Conservation (phyloP, 1,284 basidiomycete species). For the Microbotryomycetes sp. region DNA sequence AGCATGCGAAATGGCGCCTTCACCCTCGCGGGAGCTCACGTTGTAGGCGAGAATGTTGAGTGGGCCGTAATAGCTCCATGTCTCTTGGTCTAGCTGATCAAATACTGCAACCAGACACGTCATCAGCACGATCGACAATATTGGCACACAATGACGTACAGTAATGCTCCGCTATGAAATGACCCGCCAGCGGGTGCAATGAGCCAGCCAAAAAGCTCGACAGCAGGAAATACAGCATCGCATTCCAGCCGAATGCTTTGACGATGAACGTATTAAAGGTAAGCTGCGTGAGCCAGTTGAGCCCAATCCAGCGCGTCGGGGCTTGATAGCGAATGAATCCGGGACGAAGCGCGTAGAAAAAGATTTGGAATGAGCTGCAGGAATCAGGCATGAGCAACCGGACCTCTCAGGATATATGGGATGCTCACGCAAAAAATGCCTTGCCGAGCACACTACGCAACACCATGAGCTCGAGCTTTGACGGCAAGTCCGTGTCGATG, state of each 20-base stretch:
- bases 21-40: constrained; percentile 46
- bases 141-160: constrained; percentile 11
- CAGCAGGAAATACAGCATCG: constrained; percentile 74
- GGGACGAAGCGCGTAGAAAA: constrained; percentile 95
- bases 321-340: constrained; percentile 83
- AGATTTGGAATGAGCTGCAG: constrained; percentile 90
- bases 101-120: constrained; percentile 52
- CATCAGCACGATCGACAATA: too few species aligned
- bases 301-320: constrained; percentile 72
- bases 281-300: constrained; percentile 67
- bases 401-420: not conserved
- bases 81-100: constrained; percentile 82
- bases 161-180: constrained; percentile 82
- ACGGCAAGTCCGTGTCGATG: constrained; percentile 89
- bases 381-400: constrained; percentile 7
- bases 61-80: constrained; percentile 92
- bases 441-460: constrained; percentile 95
- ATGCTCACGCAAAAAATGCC: constrained; percentile 82
- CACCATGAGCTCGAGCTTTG: constrained; percentile 70
- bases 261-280: constrained; percentile 65
- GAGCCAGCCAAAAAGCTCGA: constrained; percentile 92
- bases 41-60: constrained; percentile 93
- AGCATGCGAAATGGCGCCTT: not conserved
- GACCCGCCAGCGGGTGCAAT: constrained; percentile 88
- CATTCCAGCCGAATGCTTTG: constrained; percentile 52